Conservation (phyloP, 2,329 filamentous ascomycete species). For the Fusarium newnesense region DNA sequence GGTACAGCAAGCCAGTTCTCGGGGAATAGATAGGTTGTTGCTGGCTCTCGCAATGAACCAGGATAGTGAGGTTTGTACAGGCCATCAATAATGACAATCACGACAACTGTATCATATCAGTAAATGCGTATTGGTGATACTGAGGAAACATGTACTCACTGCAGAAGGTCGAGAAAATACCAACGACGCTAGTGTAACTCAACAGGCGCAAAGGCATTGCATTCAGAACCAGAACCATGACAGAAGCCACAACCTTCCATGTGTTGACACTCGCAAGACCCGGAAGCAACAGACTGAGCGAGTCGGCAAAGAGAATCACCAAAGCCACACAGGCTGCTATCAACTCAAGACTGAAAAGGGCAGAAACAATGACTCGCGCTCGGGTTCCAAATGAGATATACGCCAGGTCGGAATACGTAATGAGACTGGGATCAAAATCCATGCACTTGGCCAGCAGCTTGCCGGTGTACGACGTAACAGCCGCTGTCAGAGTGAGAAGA, state of each 20-base stretch:
- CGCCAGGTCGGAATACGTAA: slow-evolving; percentile 94
- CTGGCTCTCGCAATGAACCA: slow-evolving; percentile 85
- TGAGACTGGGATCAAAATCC: slow-evolving; percentile 83
- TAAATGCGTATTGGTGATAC: background rate
- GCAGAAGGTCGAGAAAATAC: slow-evolving; percentile 88
- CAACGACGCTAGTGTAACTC: slow-evolving; percentile 90
- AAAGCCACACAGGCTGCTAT: slow-evolving; percentile 89
- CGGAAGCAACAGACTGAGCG: slow-evolving; percentile 81
- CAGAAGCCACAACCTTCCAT: slow-evolving; percentile 88
- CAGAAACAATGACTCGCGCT: slow-evolving; percentile 82
- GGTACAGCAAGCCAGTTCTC: slow-evolving; percentile 88
- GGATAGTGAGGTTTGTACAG: slow-evolving; percentile 81
- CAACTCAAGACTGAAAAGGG: slow-evolving; percentile 89
- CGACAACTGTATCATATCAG: slow-evolving; percentile 69
- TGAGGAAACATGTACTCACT: slow-evolving; percentile 67
- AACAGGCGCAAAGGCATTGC: slow-evolving; percentile 85
- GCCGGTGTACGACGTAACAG: slow-evolving; percentile 86
- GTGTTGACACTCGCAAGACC: slow-evolving; percentile 69
- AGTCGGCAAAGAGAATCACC: slow-evolving; percentile 93
- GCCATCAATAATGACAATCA: slow-evolving; percentile 86
- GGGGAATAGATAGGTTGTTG: slow-evolving; percentile 83
- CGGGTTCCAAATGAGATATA: slow-evolving; percentile 88
- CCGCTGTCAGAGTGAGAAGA: slow-evolving; percentile 78
- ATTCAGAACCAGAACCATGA: slow-evolving; percentile 82
- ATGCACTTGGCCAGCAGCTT: slow-evolving; percentile 87